A percentile compares a stretch with the other conserved stretches of the same genome.
These are phyloP conservation scores for Lodderomyces parapsilosis DNA, from an alignment of 1,139 yeast genomes.

Conservation along the genomic window DNA sequence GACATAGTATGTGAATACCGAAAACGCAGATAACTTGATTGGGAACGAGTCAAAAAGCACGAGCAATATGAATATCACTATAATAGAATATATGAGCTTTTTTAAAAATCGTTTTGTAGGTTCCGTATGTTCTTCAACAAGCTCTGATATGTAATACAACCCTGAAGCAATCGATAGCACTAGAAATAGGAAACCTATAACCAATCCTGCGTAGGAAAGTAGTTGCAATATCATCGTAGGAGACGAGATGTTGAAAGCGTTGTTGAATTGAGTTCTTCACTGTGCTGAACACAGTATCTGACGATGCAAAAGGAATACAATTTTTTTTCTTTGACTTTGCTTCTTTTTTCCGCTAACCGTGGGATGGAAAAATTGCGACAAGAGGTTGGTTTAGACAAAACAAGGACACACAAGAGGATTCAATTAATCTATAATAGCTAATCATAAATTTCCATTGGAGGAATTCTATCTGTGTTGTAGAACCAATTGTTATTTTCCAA, in stretches of 20 bases:
- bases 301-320: background rate
- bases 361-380: background rate
- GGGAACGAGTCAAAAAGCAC: conserved; percentile 80
- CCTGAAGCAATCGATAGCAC: conserved; percentile 73
- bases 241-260: too few relatives aligned
- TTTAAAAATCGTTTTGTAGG: conserved; percentile 72
- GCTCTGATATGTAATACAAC: conserved; percentile 82
- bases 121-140: conserved; percentile 91
- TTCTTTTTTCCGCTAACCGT: background rate
- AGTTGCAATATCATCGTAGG: conserved; percentile 39
- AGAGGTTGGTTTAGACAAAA: too few relatives aligned
- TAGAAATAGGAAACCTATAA: conserved; percentile 72
- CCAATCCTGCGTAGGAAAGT: conserved; percentile 64
- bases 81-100: conserved; percentile 59
- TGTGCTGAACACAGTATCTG: too few relatives aligned
- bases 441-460: conserved; percentile 94
- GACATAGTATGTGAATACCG: conserved; percentile 67
- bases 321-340: background rate
- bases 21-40: conserved; percentile 57
- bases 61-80: conserved; percentile 53
- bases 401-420: background rate
- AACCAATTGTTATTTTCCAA: conserved; percentile 93
- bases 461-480: conserved; percentile 87
- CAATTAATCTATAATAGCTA: conserved; percentile 23
- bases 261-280: too few relatives aligned